Evolutionary conservation across 495 filamentous ascomycete genomes (phyloP).

Genomic region (Xylaria sp.): DNA sequence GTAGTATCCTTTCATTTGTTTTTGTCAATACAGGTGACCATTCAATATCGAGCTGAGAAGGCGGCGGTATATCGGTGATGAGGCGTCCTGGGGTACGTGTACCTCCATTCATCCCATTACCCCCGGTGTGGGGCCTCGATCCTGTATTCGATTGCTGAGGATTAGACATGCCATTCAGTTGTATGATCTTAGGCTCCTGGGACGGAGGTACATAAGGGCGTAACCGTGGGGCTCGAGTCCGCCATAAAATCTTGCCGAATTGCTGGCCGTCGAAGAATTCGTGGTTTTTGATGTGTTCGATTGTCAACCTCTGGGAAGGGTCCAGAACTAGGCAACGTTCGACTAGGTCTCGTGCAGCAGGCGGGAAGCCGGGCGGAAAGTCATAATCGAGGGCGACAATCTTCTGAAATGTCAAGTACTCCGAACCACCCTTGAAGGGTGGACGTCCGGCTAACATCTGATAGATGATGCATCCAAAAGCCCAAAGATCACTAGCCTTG

Average conservation of each 20-base stretch:
- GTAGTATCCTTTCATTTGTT: conserved; percentile 91
- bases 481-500: conserved; percentile 98
- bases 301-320: conserved; percentile 82
- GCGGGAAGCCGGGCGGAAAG: conserved; percentile 89
- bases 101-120: conserved; percentile 39
- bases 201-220: conserved; percentile 84
- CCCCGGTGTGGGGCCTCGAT: conserved; percentile 44
- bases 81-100: conserved; percentile 71
- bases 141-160: conserved; percentile 59
- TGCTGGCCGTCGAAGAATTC: conserved; percentile 92
- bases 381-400: conserved; percentile 94
- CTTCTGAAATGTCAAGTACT: conserved; percentile 98
- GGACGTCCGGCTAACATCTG: conserved; percentile 92
- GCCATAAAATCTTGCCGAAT: conserved; percentile 89
- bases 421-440: conserved; percentile 96
- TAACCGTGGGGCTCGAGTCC: conserved; percentile 85
- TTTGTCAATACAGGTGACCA: conserved; percentile 96
- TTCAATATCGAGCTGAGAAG: conserved; percentile 96
- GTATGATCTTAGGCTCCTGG: conserved; percentile 77
- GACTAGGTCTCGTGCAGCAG: conserved; percentile 87
- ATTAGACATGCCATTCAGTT: conserved; percentile 69
- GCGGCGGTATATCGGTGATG: conserved; percentile 94
- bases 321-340: conserved; percentile 92
- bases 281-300: conserved; percentile 97
- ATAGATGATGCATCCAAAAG: conserved; percentile 99